Evolutionary conservation across 1,139 yeast species (phyloP), one percentile per base, ranked within the genome.

Genomic region (Zygosaccharomyces sapae): DNA sequence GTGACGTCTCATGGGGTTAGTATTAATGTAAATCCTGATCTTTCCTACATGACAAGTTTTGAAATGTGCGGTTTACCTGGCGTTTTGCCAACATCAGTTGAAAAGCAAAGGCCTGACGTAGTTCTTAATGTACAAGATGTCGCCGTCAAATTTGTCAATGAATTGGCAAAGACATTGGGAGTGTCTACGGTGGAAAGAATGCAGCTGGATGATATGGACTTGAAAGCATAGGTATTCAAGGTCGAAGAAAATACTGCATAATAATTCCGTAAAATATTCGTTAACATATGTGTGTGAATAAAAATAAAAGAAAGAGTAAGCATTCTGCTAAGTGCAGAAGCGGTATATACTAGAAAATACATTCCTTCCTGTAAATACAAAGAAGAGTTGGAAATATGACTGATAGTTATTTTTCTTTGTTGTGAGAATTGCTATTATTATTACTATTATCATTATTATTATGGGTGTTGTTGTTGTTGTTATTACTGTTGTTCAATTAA

Each of bases 1-100:
- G 76, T 94, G 36, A 87, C 97, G 0, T 81, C 94, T 0, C 96
- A 89, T 67, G 98, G 99, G 0, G 74, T 90, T 10, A 88, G 94
- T 0, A 74, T 94, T 42, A 94, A 94, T 61, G 82, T 87, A 1
- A 57, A 63, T 33, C 90, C 96, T 0, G 88, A 89, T 55, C 72
- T 88, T 46, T 74, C 77, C 39, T 86, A 76, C 68, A 76, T 90
- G 60, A 84, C 87, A 53, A 69, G 73, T 22, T 75, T 86, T 55
- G 83, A 80, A 10, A 88, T 95, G 75, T 94, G 98, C 69, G 98
- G 98, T 1, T 71, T 90, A 38, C 80, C 85, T 0, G 79, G 76
- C 9, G 77, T 77, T 29, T 55, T 58, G 18, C 81, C 84, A 37
- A 82, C 86, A 0, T 75, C 80, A 0, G 68, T 81, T 52, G 44